Percentiles rank a stretch among this genome's conserved stretches.
These are phyloP conservation scores for Lagenidium giganteum DNA, from an alignment of 352 stramenopile genomes.

Conservation along the genomic window DNA sequence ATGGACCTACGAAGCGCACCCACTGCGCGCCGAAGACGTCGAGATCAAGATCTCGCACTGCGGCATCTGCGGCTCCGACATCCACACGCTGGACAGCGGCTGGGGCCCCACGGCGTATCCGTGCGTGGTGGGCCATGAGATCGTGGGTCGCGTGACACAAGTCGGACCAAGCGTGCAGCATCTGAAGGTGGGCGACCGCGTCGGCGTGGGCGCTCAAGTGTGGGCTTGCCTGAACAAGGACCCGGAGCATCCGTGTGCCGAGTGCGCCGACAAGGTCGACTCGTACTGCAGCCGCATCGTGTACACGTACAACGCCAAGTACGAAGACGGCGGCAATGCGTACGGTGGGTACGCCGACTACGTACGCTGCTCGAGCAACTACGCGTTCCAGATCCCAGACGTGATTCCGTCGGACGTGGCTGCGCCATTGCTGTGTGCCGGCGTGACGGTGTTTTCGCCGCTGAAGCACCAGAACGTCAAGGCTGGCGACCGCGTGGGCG, in stretches of 20 bases:
- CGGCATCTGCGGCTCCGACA: constrained; percentile 24
- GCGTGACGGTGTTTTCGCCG: constrained; percentile 58
- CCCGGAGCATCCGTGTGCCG: neutral
- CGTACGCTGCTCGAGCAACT: constrained; percentile 13
- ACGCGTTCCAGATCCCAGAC: constrained; percentile 23
- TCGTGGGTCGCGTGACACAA: constrained; percentile 17
- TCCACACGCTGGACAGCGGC: constrained; percentile 20
- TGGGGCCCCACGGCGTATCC: constrained; percentile 20
- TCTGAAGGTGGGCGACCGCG: constrained; percentile 9
- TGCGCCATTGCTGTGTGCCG: constrained; percentile 57
- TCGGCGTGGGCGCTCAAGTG: constrained; percentile 12
- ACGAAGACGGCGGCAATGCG: constrained; percentile 6
- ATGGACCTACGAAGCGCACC: constrained; percentile 14
- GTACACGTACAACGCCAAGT: constrained; percentile 12
- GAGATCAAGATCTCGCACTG: constrained; percentile 25
- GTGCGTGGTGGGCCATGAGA: constrained; percentile 22
- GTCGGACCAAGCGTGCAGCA: constrained; percentile 2
- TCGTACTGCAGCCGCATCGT: constrained; percentile 7
- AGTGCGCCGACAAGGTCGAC: constrained; percentile 5
- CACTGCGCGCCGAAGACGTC: constrained; percentile 18
- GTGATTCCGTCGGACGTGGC: constrained; percentile 16
- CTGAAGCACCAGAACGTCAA: constrained; percentile 31
- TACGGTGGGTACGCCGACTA: constrained; percentile 23
- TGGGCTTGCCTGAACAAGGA: constrained; percentile 6
- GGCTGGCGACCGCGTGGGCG: constrained; percentile 25